Conservation (phyloP, 768 basidiomycete species). For the Rhizopogon vesiculosus region DNA sequence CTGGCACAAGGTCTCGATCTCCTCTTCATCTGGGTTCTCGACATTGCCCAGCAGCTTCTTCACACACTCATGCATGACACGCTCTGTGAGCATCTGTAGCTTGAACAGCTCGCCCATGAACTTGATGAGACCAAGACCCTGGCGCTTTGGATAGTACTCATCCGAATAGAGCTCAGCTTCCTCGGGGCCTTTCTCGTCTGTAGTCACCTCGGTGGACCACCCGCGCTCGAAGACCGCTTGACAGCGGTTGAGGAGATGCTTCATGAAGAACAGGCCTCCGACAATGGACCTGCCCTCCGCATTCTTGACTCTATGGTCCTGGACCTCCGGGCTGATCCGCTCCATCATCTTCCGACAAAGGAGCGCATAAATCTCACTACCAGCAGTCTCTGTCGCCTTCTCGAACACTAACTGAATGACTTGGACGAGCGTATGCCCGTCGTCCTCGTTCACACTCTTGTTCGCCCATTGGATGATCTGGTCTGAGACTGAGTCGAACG, state of each 20-base stretch:
- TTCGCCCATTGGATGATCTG: constrained; percentile 97
- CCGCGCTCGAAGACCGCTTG: constrained; percentile 98
- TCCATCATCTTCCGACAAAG: constrained; percentile 96
- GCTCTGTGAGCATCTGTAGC: constrained; percentile 93
- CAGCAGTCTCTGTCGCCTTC: constrained; percentile 92
- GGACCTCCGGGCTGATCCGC: constrained; percentile 80
- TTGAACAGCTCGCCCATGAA: constrained; percentile 99
- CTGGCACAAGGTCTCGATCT: constrained; percentile 94
- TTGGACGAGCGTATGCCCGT: constrained; percentile 30
- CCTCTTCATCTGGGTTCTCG: constrained; percentile 95
- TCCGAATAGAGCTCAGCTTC: constrained; percentile 84
- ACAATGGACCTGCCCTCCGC: constrained; percentile 83
- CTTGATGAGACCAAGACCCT: constrained; percentile 94
- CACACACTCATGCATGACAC: constrained; percentile 98
- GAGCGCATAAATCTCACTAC: constrained; percentile 97
- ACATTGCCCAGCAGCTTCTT: constrained; percentile 93
- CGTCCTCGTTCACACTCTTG: constrained; percentile 41
- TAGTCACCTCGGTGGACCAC: constrained; percentile 80
- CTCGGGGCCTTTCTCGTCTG: constrained; percentile 47
- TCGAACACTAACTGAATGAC: constrained; percentile 97
- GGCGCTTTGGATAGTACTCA: constrained; percentile 95
- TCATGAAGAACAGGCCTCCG: constrained; percentile 93
- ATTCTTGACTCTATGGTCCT: constrained; percentile 82
- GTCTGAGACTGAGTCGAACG: constrained; percentile 91
- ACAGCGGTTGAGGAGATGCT: constrained; percentile 94